Evolutionary conservation across 2,329 filamentous ascomycete species (phyloP).

Genomic region (Beauveria sp.): DNA sequence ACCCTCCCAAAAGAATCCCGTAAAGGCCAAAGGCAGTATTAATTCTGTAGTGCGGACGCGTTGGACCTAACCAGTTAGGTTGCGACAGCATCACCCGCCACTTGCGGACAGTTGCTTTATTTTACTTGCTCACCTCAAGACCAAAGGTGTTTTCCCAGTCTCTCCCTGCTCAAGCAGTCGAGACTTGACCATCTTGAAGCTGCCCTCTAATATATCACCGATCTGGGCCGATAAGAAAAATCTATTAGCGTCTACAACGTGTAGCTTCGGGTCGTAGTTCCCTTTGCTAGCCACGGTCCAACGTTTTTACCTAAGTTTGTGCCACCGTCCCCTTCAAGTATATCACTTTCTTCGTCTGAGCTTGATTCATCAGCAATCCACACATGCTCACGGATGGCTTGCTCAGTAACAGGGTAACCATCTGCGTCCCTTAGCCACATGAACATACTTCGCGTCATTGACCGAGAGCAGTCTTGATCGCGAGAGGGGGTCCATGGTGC

Average conservation of each 20-base stretch:
- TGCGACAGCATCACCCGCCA: background rate
- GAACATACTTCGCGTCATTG: slow-evolving; percentile 11
- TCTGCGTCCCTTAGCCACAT: slow-evolving; percentile 9
- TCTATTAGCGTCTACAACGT: background rate
- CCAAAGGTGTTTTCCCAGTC: too few relatives aligned
- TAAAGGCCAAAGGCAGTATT: background rate
- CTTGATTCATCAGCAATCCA: slow-evolving; percentile 10
- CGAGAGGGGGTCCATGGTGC: background rate
- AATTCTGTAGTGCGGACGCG: background rate
- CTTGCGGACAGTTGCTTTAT: background rate
- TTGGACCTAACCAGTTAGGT: background rate
- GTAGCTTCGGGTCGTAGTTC: background rate
- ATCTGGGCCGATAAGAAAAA: background rate
- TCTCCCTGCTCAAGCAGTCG: too few relatives aligned
- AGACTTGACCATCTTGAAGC: background rate
- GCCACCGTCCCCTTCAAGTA: background rate
- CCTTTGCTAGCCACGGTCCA: background rate
- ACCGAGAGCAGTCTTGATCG: background rate
- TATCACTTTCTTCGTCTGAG: slow-evolving; percentile 12
- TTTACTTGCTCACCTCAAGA: background rate
- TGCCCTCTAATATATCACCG: background rate
- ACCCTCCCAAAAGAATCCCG: too few relatives aligned
- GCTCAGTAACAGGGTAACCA: slow-evolving; percentile 11
- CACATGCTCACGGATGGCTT: slow-evolving; percentile 7
- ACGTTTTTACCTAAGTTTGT: background rate